Evolutionary conservation across 2,329 filamentous ascomycete genomes (phyloP).

Genomic region (Fusarium scirpi): DNA sequence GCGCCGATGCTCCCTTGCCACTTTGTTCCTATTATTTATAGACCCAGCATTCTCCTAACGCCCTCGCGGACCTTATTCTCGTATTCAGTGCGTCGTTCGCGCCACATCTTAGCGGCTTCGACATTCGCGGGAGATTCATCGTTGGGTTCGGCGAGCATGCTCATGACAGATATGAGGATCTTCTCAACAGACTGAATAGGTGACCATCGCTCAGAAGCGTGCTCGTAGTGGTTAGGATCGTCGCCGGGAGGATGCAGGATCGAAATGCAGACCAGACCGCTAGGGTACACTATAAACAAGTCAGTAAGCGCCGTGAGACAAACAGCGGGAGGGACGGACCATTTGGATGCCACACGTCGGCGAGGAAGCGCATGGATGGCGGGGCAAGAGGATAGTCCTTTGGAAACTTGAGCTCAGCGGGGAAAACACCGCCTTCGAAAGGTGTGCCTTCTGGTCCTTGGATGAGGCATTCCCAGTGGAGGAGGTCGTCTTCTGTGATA

Average conservation of each 20-base stretch:
- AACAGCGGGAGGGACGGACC: constrained; percentile 63
- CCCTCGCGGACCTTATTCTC: constrained; percentile 86
- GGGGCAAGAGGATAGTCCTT: constrained; percentile 97
- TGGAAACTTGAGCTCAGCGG: constrained; percentile 93
- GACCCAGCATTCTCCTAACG: constrained; percentile 81
- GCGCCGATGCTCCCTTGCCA: constrained; percentile 42
- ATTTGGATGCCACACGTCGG: constrained; percentile 96
- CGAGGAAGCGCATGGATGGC: constrained; percentile 94
- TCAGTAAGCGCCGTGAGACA: neutral
- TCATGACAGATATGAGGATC: constrained; percentile 96
- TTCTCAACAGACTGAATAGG: constrained; percentile 98
- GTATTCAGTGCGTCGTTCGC: constrained; percentile 85
- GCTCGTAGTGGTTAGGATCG: constrained; percentile 98
- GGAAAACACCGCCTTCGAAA: constrained; percentile 95
- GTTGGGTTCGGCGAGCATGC: constrained; percentile 96
- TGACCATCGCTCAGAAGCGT: constrained; percentile 94
- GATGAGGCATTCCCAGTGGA: constrained; percentile 96
- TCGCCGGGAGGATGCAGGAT: constrained; percentile 96
- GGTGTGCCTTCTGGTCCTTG: constrained; percentile 95
- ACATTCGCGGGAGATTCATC: constrained; percentile 97
- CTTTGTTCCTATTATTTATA: constrained; percentile 59
- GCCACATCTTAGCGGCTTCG: constrained; percentile 96
- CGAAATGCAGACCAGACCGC: constrained; percentile 95
- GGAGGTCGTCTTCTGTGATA: constrained; percentile 92
- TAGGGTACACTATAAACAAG: constrained; percentile 79